Evolutionary conservation across 148 eudicot genomes (phyloP), one percentile per base, ranked within the genome.

Genomic region (Euryodendron excelsum): DNA sequence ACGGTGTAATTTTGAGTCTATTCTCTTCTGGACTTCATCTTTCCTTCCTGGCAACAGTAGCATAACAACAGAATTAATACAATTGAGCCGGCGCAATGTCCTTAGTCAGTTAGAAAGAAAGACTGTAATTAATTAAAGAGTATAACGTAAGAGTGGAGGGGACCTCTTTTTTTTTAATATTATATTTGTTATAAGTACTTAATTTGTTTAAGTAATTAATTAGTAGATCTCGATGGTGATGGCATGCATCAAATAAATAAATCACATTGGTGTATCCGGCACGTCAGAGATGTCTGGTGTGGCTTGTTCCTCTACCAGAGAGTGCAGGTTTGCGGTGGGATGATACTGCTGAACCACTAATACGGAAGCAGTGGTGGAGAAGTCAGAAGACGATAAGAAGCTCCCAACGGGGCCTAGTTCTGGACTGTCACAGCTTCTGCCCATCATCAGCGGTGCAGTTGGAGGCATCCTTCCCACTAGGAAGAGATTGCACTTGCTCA

Each of bases 321-420:
- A 27, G 2, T 60, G 77, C 52, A 60, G 44, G 41, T n/a, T 39
- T 3, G 52, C 68, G 3, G 33, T 59, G 2, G 77, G 68, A 50
- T 71, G 73, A 48, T 83, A 79, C 14, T 79, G 86, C 28, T 80
- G 82, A 48, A 83, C 68, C 45, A 83, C 86, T 68, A 83, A 47
- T 30, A 83, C 86, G 13, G 86, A 83, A 3, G 82, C 82, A 21
- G 80, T 76, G 1, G 80, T 79, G 1, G 77, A 76, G 34, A 83
- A 79, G 15, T 79, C 80, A 0, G 82, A 62, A 0, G 73, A 71
- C 2, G 68, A 69, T 27, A 83, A 72, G n/a, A 79, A 39, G 59
- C 69, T 80, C 1, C 86, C 86, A 2, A 83, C 60, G 1, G 75
- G 76, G n/a, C 86, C 86, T 20, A 83, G 62, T 47, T 83, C 82